Conservation (phyloP, 2,329 filamentous ascomycete genomes). For the Ophiocordyceps australis region DNA sequence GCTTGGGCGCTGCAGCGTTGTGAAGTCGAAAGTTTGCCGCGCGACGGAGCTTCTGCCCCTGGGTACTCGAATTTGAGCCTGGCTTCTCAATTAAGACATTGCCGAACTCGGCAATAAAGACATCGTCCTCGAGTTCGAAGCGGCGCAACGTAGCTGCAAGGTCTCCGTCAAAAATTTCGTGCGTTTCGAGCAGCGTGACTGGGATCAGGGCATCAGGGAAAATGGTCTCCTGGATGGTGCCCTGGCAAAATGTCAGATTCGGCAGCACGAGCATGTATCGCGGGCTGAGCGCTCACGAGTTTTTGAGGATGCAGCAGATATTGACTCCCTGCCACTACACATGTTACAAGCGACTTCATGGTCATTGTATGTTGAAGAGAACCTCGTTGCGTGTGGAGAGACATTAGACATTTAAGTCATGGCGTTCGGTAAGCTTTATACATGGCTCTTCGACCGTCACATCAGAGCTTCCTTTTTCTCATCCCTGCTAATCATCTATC, state of each 20-base stretch:
- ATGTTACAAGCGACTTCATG: constrained; percentile 16
- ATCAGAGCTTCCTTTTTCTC: no score
- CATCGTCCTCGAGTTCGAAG: constrained; percentile 17
- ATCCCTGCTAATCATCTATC: no score
- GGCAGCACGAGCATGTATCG: background rate
- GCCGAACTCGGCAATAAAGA: constrained; percentile 19
- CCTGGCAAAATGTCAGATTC: constrained; percentile 8
- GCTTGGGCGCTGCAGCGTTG: background rate
- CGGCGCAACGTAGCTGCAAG: constrained; percentile 14
- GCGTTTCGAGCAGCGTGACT: constrained; percentile 18
- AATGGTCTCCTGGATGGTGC: constrained; percentile 21
- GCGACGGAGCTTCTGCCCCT: background rate
- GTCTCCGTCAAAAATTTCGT: constrained; percentile 17
- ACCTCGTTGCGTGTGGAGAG: no score
- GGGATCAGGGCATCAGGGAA: constrained; percentile 20
- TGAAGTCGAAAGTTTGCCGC: background rate
- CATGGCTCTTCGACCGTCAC: no score
- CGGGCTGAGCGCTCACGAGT: constrained; percentile 9
- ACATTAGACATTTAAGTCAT: no score
- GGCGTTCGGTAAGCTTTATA: no score
- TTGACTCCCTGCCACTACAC: constrained; percentile 16
- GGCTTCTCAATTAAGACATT: constrained; percentile 19
- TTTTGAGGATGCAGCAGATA: constrained; percentile 21
- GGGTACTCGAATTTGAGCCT: constrained; percentile 4
- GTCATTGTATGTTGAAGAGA: background rate